phyloP scores from a whole-genome alignment of 2,329 filamentous ascomycete genomes.

The Mycosphaerella arachidis region DNA sequence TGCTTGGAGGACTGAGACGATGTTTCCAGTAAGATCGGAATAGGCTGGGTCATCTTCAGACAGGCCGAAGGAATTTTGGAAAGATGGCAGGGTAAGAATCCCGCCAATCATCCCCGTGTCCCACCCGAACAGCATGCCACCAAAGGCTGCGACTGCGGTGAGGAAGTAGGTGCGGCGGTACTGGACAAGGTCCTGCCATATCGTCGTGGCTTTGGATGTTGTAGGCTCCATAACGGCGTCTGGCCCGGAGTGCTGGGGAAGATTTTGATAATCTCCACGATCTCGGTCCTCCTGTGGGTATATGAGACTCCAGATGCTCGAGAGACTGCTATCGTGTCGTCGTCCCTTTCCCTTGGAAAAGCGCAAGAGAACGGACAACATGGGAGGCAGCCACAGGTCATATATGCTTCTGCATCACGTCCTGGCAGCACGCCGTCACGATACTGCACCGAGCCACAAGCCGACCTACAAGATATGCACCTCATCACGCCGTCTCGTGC shows the following conservation, averaged over 20 bases:
- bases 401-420: background rate
- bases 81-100: conserved; percentile 41
- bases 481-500: background rate
- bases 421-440: background rate
- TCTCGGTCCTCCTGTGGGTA: background rate
- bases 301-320: background rate
- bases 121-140: conserved; percentile 35
- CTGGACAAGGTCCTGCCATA: conserved; percentile 38
- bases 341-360: conserved; percentile 1
- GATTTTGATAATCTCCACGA: too few relatives aligned
- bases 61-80: conserved; percentile 40
- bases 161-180: conserved; percentile 40
- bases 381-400: background rate
- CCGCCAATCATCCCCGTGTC: conserved; percentile 33
- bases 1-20: conserved; percentile 42
- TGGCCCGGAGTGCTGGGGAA: too few relatives aligned
- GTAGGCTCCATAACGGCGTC: conserved; percentile 2
- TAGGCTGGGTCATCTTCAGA: conserved; percentile 32
- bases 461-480: background rate
- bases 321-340: background rate
- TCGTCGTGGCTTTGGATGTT: conserved; percentile 19
- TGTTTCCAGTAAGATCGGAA: conserved; percentile 41
- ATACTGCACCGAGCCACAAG: background rate
- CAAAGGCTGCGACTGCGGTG: conserved; percentile 41
- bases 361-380: background rate